Evolutionary conservation across 164 flowering plant species (phyloP), one percentile per base, ranked within the genome.

Genomic region (Paratinospora sagittata): DNA sequence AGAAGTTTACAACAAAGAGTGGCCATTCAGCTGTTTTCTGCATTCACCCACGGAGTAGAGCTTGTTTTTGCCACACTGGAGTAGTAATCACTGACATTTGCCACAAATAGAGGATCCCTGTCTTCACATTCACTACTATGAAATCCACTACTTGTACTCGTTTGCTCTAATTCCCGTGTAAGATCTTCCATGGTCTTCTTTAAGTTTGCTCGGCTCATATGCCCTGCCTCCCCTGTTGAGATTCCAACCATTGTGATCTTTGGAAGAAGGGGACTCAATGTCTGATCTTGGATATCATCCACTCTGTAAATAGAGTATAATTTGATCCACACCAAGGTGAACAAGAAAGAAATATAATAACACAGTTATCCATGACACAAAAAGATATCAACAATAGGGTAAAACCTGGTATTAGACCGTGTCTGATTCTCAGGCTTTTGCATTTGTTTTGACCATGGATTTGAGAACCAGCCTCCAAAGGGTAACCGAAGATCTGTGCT

Each of bases 171-270:
- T 71, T 91, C 96, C 66, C 69, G 77, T 6, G 91, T 87, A 30
- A 95, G 78, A 75, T 91, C 88, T 36, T 90, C 93, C 92, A 95
- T 85, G 12, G 88, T 92, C 81, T 91, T 88, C 77, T 89, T 92
- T 65, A 95, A 75, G 67, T 72, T 83, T 68, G 88, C 81, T 78
- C 84, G 90, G 81, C 84, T 91, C 90, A 86, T 81, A 73, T 83
- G 87, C 47, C 90, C 95, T 12, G 88, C 80, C 70, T 88, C 94
- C 13, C 87, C 82, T 0, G 88, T 85, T 39, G 98, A 86, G 66
- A 95, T 82, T 12, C 99, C 99, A 37, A 95, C 92, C 97, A 95
- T 95, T 16, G 99, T 95, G 13, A 95, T 84, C 81, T 85, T 90
- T 19, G 97, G 99, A 62, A 95, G 92, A 68, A 91, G 85, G 12